Evolutionary conservation across 1,284 basidiomycete species (phyloP), one percentile per base, ranked within the genome.

Genomic region (Erythrobasidium hasegawianum): DNA sequence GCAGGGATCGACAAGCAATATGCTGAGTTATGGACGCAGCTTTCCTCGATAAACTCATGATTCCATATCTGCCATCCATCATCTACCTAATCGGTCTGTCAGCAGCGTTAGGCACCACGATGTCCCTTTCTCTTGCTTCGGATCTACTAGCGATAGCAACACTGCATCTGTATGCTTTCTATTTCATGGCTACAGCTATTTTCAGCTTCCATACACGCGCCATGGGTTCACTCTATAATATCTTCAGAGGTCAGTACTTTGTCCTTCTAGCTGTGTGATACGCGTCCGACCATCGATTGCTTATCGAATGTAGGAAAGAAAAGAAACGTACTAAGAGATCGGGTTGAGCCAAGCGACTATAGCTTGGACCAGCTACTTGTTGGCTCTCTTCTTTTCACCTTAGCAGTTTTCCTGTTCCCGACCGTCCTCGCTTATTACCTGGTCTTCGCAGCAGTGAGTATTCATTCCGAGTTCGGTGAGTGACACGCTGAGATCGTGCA

Each of bases 351-450:
- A 9, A 92, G 89, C 82, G 84, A 87, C 70, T 97, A 97, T 75
- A 90, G 95, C 69, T 81, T 95, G 26, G 95, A 98, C 76, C 93
- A 97, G 76, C 83, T 97, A 11, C 81, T 97, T 29, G 86, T 98
- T 29, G 95, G 95, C 14, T 95, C 95, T 0, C 87, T 98, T 49
- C 81, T 98, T 24, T 97, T 98, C 79, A 97, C 93, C 0, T 82
- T 97, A 16, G 82, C 91, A 2, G 85, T 87, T 0, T 97, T 98
- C 76, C 81, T 97, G 3, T 87, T 90, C 64, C 95, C 96, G 0
- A 97, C 96, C 0, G 85, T 95, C 1, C 75, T 89, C 26, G 87
- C 86, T 0, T 98, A 95, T 76, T 92, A 94, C 71, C 77, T 84
- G 0, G 79, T 93, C 0, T 95, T 97, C 71, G 87, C 87, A 1